Conservation (phyloP, 345 rosid species). For the Sonneratia alba region DNA sequence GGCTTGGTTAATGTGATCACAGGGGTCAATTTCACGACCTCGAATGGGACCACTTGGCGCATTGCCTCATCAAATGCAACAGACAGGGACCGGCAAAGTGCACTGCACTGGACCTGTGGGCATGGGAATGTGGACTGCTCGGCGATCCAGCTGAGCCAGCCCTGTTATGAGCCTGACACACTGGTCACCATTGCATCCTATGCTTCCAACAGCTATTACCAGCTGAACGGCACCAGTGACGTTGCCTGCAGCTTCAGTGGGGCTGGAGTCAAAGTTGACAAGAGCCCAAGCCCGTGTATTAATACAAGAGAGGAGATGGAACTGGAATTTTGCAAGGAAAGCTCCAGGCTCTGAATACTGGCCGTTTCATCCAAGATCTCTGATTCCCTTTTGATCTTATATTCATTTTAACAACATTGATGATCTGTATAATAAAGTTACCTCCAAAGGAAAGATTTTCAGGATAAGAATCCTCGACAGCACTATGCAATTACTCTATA, state of each 20-base stretch:
- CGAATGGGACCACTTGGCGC: constrained; percentile 72
- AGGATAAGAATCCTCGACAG: neutral
- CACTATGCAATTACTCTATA: neutral
- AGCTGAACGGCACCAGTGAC: constrained; percentile 75
- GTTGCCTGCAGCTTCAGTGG: constrained; percentile 87
- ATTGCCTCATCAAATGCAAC: constrained; percentile 73
- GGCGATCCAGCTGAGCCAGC: constrained; percentile 89
- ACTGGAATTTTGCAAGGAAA: too few relatives aligned
- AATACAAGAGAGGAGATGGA: too few relatives aligned
- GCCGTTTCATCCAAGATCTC: too few relatives aligned
- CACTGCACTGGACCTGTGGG: constrained; percentile 89
- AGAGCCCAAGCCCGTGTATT: constrained; percentile 72
- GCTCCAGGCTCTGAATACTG: too few relatives aligned
- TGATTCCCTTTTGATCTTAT: too few relatives aligned
- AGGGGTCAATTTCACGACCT: constrained; percentile 30
- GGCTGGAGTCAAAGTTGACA: constrained; percentile 69
- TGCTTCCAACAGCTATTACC: constrained; percentile 79
- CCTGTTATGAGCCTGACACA: constrained; percentile 87
- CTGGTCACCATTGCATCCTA: constrained; percentile 84
- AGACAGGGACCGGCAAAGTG: constrained; percentile 54
- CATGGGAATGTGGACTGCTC: constrained; percentile 91
- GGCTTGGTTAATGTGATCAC: constrained; percentile 26
- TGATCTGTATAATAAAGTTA: neutral
- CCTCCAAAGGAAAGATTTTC: neutral
- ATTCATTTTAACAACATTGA: neutral